Percentiles rank a stretch among this genome's conserved stretches.
These are phyloP conservation scores for Solanum sitiens DNA, from an alignment of 257 asterid species.

Conservation along the genomic window DNA sequence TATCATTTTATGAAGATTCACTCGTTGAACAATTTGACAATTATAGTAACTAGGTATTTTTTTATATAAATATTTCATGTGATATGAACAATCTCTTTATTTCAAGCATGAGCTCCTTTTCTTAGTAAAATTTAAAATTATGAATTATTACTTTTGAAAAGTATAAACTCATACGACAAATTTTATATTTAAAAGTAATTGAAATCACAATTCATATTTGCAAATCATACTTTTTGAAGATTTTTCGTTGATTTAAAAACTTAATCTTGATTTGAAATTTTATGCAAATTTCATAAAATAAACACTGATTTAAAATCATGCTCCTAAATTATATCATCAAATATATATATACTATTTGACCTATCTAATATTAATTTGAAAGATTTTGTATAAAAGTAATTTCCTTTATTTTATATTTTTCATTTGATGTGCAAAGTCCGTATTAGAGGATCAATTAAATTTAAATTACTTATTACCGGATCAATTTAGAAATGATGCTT, in stretches of 20 bases:
- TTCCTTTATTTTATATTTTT: no score
- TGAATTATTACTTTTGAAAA: neutral
- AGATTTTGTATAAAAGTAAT: no score
- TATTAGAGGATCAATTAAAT: no score
- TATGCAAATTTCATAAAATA: neutral
- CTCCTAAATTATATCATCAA: neutral
- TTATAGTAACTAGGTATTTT: no score
- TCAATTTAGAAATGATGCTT: no score
- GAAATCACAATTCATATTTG: neutral
- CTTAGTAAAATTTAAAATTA: no score
- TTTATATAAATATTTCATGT: neutral
- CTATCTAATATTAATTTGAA: no score
- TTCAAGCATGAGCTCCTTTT: neutral
- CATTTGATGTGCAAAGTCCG: accelerated
- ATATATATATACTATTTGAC: neutral
- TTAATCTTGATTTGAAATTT: no score
- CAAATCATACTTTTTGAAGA: neutral
- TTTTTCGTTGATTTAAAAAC: no score
- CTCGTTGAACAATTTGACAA: neutral
- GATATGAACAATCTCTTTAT: neutral
- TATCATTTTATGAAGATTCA: no score
- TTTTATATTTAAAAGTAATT: no score
- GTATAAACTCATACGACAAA: neutral
- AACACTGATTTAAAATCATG: neutral
- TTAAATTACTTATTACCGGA: accelerated